Base-by-base conservation (phyloP, 2,329 filamentous ascomycete species). In the Rutstroemia sp. region DNA sequence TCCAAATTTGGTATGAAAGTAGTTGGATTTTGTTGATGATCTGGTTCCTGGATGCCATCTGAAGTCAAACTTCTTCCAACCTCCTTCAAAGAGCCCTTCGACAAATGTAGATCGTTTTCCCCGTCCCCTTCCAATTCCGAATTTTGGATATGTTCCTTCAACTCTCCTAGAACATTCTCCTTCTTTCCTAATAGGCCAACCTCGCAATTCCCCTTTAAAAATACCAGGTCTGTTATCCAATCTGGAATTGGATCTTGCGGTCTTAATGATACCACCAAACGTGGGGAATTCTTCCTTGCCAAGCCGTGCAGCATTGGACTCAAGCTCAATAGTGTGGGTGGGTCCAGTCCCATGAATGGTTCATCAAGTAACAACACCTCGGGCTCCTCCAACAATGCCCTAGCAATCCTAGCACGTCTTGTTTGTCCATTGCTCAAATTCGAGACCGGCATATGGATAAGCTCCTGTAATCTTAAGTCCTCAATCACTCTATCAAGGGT, bases 381-480 rank as follows among this genome's bases (percentile, higher is more conserved):
- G 0, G 94, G 94, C 52, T 80, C 79, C 6, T 78, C 83, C 57
- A 97, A 76, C 51, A 99, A 73, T 0, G 92, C 91, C 64, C 90
- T 88, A 2, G 91, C 94, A 63, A 99, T 96, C 60, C 89, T 83
- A 7, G 92, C 88, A 54, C 94, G 78, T 61, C 92, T 78, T 6
- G 88, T 92, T 72, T 99, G 94, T 0, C 94, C 94, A 71, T 97
- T 96, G 69, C 91, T 96, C 54, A 99, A 73, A 69, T 94, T 95
- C 23, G 88, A 82, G 7, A 97, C 88, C 0, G 92, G 92, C 68
- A 96, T 86, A 40, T 87, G 79, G 1, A 95, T 74, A 47, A 97
- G 75, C 8, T 78, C 75, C 0, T 78, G 75, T 14, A 99, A 75
- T 50, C 81, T 80, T 55, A 99, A 73, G 64, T 95, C 86, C 6